Evolutionary conservation across 139 green algal genomes (phyloP), one percentile per base, ranked within the genome.

Genomic region (Coccomyxa sp.): DNA sequence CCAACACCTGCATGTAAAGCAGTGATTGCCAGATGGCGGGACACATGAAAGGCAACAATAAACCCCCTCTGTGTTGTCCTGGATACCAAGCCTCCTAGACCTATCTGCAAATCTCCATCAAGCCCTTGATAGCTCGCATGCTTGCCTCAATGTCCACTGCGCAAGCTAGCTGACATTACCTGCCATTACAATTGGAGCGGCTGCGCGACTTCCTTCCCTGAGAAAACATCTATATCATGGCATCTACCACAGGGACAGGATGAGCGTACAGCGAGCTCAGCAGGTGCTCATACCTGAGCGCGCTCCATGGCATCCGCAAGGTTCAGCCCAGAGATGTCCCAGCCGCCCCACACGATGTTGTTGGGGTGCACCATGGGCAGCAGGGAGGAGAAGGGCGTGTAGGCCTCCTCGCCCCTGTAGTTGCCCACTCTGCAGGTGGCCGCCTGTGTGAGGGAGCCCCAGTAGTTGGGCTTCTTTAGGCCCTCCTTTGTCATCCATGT

Each of bases 401-500:
- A 91, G 5, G 97, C 90, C 83, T 99, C 96, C 86, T 99, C 95
- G 58, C 97, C 97, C 64, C 96, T 92, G 79, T 90, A 97, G 76
- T 97, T 95, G 54, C 97, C 97, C 14, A 99, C 78, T 39, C 96
- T 94, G 79, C 95, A 92, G 9, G 97, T 99, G 37, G 94, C 88
- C 9, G 94, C 92, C 84, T 99, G 96, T 2, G 95, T 99, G 3
- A 99, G 84, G 7, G 87, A 95, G 40, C 97, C 97, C 76, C 85
- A 99, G 85, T 98, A 99, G 89, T 99, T 99, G n/a, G 97, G 94
- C 84, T 93, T 92, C 39, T 91, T 85, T 33, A 99, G 84, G 24
- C 97, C 97, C 14, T 99, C 93, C 87, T 99, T 99, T 38, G 96
- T 99, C 88, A 96, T 95, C 97, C 97, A 99, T 27, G 95, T 98